A percentile compares a stretch with the other conserved stretches of the same genome.
Evolutionary conservation across 306 rosid genomes (phyloP).

Genomic region (Hippophae rhamnoides): DNA sequence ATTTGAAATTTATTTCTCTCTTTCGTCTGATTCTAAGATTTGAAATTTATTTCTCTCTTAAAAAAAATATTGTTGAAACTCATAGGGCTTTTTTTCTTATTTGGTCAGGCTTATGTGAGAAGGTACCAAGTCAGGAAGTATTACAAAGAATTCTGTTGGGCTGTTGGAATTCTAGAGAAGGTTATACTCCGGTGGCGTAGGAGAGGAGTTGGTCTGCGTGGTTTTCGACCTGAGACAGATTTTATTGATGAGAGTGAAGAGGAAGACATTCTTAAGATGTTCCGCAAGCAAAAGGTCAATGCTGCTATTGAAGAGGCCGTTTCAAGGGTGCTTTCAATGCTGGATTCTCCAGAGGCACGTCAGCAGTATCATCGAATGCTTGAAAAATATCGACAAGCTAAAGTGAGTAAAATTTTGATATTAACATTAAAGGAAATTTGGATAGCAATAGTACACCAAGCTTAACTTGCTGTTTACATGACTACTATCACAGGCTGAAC

Average conservation of each 20-base stretch:
- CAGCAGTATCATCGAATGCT: constrained; percentile 80
- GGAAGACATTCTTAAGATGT: constrained; percentile 75
- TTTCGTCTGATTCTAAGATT: no score
- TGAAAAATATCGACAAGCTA: constrained; percentile 53
- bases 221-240: constrained; percentile 39
- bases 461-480: no score
- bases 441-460: no score
- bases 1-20: no score
- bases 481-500: constrained; percentile 50
- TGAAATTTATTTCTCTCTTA: no score
- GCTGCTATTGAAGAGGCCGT: constrained; percentile 59
- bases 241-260: constrained; percentile 49
- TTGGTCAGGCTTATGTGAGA: constrained; percentile 82
- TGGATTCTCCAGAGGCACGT: constrained; percentile 53
- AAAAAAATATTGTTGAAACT: neutral
- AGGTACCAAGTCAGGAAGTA: constrained; percentile 81
- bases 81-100: neutral
- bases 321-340: constrained; percentile 73
- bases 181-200: constrained; percentile 86
- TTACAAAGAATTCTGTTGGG: constrained; percentile 76
- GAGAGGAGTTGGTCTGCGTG: constrained; percentile 68
- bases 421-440: no score
- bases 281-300: constrained; percentile 72
- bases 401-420: constrained; percentile 34
- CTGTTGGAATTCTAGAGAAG: constrained; percentile 78